These are phyloP conservation scores for Chamaenerion angustifolium DNA, from an alignment of 345 rosid genomes.

Conservation along the genomic window DNA sequence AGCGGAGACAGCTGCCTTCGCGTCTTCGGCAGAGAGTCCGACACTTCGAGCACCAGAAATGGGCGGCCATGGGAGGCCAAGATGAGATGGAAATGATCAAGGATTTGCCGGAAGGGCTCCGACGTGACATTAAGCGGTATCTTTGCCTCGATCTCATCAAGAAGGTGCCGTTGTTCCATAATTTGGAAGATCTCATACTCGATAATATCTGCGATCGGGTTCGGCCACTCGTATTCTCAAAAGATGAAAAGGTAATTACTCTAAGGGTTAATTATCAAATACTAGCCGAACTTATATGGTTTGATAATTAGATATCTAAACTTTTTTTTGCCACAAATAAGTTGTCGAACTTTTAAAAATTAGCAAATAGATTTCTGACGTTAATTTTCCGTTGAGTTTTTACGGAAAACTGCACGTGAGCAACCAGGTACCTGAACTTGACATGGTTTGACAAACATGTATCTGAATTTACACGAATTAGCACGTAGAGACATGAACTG, in stretches of 20 bases:
- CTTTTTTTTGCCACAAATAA: too few species aligned
- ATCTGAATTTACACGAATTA: too few species aligned
- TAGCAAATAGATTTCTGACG: too few species aligned
- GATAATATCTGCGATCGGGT: slow-evolving; percentile 92
- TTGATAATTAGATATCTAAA: too few species aligned
- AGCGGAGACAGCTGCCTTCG: slow-evolving; percentile 74
- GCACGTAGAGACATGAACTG: too few species aligned
- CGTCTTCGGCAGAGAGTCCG: slow-evolving; percentile 63
- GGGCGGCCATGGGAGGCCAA: slow-evolving; percentile 65
- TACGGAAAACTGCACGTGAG: too few species aligned
- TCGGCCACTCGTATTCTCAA: slow-evolving; percentile 58
- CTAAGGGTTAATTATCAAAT: too few species aligned
- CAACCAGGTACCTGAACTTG: too few species aligned
- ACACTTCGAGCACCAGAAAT: slow-evolving; percentile 57
- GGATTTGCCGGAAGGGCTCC: slow-evolving; percentile 77
- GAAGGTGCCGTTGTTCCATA: slow-evolving; percentile 75
- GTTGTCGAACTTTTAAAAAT: too few species aligned
- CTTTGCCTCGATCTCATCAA: slow-evolving; percentile 78
- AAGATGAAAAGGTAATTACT: slow-evolving; percentile 54
- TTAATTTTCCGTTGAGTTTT: too few species aligned
- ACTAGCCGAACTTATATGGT: too few species aligned
- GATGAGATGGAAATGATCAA: slow-evolving; percentile 57
- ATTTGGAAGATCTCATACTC: slow-evolving; percentile 66
- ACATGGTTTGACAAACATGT: too few species aligned
- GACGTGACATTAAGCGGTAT: slow-evolving; percentile 70